Evolutionary conservation across 768 basidiomycete genomes (phyloP).

Genomic region (Suillus alpinus): DNA sequence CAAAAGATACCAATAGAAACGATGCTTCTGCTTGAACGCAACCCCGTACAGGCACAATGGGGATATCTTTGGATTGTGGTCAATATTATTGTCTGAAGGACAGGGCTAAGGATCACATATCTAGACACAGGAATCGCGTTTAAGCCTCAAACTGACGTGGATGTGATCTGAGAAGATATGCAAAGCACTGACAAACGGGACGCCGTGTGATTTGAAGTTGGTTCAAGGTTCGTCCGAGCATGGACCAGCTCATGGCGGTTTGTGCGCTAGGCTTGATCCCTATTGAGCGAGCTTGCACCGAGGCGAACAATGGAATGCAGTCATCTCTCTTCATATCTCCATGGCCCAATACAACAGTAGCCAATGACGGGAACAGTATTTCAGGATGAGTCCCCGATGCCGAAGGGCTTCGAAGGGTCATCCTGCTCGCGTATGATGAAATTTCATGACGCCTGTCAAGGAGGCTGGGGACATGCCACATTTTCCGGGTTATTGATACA

Average conservation of each 20-base stretch:
- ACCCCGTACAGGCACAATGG: background rate
- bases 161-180: background rate
- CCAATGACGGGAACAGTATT: background rate
- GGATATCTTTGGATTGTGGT: background rate
- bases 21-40: background rate
- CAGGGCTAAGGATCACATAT: background rate
- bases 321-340: background rate
- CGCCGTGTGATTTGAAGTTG: background rate
- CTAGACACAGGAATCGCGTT: background rate
- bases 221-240: background rate
- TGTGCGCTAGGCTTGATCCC: background rate
- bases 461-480: background rate
- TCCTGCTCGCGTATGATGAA: background rate
- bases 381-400: background rate
- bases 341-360: background rate
- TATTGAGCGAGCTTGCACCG: background rate
- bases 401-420: background rate
- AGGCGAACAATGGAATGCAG: background rate
- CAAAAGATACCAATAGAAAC: background rate
- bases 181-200: background rate
- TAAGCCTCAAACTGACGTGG: background rate
- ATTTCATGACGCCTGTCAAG: background rate
- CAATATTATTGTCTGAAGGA: background rate
- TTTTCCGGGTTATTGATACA: background rate
- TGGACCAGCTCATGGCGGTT: background rate